Percentiles rank a stretch among this genome's conserved stretches.
phyloP scores from a whole-genome alignment of 768 basidiomycete species.

The Arthromyces matolae region DNA sequence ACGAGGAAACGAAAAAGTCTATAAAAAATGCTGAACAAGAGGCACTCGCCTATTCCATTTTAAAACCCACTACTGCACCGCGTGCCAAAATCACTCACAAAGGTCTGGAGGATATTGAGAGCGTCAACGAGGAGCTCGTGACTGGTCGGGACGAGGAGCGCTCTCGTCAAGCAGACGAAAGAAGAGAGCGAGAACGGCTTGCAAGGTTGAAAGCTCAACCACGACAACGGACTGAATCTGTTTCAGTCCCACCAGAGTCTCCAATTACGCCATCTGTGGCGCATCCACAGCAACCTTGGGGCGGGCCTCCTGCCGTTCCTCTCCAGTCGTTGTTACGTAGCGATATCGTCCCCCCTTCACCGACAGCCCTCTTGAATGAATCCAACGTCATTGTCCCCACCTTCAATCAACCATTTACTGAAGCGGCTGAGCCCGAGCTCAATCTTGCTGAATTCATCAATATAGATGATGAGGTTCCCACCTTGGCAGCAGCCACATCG shows the following conservation, averaged over 20 bases:
- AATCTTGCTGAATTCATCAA: constrained; percentile 76
- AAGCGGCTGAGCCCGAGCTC: constrained; percentile 55
- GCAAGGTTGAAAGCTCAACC: constrained; percentile 53
- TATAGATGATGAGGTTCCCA: constrained; percentile 59
- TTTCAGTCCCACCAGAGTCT: constrained; percentile 72
- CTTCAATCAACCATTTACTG: constrained; percentile 29
- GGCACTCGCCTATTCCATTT: constrained; percentile 80
- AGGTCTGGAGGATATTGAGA: constrained; percentile 87
- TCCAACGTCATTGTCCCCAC: constrained; percentile 3
- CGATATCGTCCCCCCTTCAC: constrained; percentile 18
- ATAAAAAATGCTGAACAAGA: constrained; percentile 82
- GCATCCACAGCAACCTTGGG: constrained; percentile 45
- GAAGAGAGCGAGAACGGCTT: constrained; percentile 64
- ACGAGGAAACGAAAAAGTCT: constrained; percentile 80
- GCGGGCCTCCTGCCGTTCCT: constrained; percentile 57
- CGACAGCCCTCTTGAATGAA: constrained; percentile 27
- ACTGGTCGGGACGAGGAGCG: constrained; percentile 48
- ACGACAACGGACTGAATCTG: constrained; percentile 48
- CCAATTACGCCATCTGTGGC: constrained; percentile 52
- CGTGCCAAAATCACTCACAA: constrained; percentile 88
- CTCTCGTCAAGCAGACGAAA: constrained; percentile 61
- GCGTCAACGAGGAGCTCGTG: constrained; percentile 49
- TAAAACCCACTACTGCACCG: constrained; percentile 66
- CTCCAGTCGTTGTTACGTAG: constrained; percentile 37
- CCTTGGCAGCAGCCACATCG: constrained; percentile 30